Evolutionary conservation across 2,329 filamentous ascomycete genomes (phyloP).

Genomic region (Fusarium sp.): DNA sequence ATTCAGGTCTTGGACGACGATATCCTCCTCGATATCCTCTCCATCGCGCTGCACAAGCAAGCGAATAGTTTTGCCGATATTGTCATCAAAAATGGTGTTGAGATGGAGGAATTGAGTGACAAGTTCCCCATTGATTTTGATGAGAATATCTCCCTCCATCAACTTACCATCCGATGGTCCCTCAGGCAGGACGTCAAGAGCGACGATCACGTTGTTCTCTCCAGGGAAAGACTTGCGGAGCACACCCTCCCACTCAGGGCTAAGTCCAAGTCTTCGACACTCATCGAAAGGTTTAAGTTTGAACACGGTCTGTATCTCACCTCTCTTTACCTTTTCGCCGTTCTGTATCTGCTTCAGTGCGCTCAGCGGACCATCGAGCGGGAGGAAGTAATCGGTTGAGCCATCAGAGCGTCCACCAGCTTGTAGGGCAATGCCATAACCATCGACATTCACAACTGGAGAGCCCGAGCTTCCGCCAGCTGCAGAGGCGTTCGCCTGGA

Average conservation of each 20-base stretch:
- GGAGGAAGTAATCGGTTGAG: conserved; percentile 97
- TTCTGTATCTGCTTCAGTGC: conserved; percentile 87
- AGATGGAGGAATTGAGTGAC: conserved; percentile 92
- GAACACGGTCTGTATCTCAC: conserved; percentile 97
- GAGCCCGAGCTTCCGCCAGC: conserved; percentile 96
- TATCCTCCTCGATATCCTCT: conserved; percentile 84
- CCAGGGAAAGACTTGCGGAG: conserved; percentile 86
- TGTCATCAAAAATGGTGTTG: conserved; percentile 89
- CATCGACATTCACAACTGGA: conserved; percentile 96
- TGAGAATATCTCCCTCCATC: conserved; percentile 92
- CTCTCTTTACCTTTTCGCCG: conserved; percentile 80
- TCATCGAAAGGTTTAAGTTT: conserved; percentile 97
- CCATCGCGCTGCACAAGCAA: conserved; percentile 90
- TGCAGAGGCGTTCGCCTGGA: conserved; percentile 95
- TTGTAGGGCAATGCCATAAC: conserved; percentile 82
- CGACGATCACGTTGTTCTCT: conserved; percentile 96
- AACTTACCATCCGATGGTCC: conserved; percentile 84
- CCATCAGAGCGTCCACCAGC: conserved; percentile 94
- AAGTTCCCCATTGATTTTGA: conserved; percentile 93
- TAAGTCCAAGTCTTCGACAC: conserved; percentile 88
- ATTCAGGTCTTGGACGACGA: conserved; percentile 89
- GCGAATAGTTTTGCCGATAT: conserved; percentile 79
- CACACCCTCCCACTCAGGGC: conserved; percentile 85
- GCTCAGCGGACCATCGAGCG: conserved; percentile 87
- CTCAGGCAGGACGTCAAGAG: conserved; percentile 91